These are phyloP conservation scores for Planoprotostelium fungivorum DNA, from an alignment of 78 protist genomes.

Conservation along the genomic window DNA sequence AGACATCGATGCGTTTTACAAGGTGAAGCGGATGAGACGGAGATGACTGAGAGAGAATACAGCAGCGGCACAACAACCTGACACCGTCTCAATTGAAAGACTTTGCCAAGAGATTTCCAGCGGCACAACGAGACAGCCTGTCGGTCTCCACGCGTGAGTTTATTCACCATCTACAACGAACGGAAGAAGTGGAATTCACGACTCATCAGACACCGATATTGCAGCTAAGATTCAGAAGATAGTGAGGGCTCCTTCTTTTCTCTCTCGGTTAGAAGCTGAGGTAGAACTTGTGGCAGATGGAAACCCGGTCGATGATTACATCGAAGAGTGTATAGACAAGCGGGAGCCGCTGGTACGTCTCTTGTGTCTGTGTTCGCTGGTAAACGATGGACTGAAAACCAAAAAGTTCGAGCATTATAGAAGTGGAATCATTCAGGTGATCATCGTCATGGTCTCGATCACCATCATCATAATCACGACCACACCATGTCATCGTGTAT, in stretches of 20 bases:
- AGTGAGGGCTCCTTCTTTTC: constrained; percentile 9
- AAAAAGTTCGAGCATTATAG: constrained; percentile 24
- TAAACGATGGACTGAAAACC: constrained; percentile 59
- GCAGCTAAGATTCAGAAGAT: constrained; percentile 25
- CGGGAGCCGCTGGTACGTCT: constrained; percentile 77
- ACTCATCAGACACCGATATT: constrained; percentile 43
- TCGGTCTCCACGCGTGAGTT: constrained; percentile 5
- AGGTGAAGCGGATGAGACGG: too few species aligned
- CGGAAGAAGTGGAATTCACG: too few species aligned
- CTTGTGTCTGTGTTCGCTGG: constrained; percentile 55
- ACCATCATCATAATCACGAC: too few species aligned
- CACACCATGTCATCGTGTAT: too few species aligned
- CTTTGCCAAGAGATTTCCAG: constrained; percentile 1
- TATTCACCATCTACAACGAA: too few species aligned
- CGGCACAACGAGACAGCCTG: constrained; percentile 31
- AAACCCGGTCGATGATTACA: constrained; percentile 23
- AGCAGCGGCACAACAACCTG: too few species aligned
- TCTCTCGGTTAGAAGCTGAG: constrained; percentile 31
- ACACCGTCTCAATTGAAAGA: too few species aligned
- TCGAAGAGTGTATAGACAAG: constrained; percentile 64
- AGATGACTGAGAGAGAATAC: neutral
- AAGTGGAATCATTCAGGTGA: constrained; percentile 48
- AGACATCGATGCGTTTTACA: constrained; percentile 32
- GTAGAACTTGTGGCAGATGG: constrained; percentile 11
- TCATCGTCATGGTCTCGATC: too few species aligned